phyloP scores from a whole-genome alignment of 1,284 basidiomycete genomes.

The Marasmius tenuissimus region DNA sequence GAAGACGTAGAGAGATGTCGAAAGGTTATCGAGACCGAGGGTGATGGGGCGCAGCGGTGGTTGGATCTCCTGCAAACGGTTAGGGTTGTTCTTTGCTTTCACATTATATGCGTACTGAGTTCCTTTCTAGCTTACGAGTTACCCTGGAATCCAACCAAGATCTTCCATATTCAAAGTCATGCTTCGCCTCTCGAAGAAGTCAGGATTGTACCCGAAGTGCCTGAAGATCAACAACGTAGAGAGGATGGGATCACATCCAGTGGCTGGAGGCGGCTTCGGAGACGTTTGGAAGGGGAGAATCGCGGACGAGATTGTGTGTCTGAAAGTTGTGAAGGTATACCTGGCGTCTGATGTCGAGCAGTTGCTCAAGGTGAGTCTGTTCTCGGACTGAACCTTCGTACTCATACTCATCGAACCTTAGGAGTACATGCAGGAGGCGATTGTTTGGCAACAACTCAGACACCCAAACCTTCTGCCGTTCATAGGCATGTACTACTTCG shows the following conservation, averaged over 20 bases:
- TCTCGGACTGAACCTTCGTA: no score
- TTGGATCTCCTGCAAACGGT: no score
- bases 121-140: no score
- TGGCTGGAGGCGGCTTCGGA: neutral
- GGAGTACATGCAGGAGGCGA: neutral
- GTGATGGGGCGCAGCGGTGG: no score
- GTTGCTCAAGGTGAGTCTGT: no score
- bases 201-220: slow-evolving; percentile 1
- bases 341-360: no score
- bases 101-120: neutral
- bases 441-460: neutral
- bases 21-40: no score
- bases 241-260: neutral
- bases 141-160: no score
- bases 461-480: neutral
- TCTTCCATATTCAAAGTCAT: neutral
- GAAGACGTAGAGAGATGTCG: no score
- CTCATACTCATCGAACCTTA: neutral
- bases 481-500: neutral
- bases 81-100: neutral
- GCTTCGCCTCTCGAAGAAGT: neutral
- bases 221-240: neutral
- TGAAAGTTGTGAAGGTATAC: no score
- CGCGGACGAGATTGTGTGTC: no score
- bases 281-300: neutral